A percentile compares a stretch with the other conserved stretches of the same genome.
These are phyloP conservation scores for Hypoxylon sp. DNA, from an alignment of 2,329 filamentous ascomycete species.

Conservation along the genomic window DNA sequence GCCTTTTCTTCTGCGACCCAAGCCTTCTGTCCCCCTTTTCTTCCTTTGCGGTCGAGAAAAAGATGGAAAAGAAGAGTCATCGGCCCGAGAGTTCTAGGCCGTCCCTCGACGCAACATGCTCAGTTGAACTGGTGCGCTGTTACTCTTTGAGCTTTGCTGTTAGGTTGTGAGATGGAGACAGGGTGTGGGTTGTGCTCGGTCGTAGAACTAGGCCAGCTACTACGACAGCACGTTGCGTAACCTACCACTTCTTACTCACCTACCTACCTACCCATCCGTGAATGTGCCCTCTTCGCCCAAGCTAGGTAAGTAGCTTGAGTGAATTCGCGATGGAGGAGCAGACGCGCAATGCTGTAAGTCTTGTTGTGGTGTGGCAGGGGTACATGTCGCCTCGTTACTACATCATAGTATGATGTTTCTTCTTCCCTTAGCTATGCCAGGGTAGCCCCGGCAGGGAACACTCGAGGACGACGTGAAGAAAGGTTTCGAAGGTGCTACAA, in stretches of 20 bases:
- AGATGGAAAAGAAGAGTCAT: no score
- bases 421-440: not conserved
- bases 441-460: no score
- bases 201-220: not conserved
- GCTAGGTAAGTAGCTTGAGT: not conserved
- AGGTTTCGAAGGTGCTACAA: conserved; percentile 23
- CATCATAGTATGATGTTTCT: not conserved
- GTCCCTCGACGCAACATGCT: conserved; percentile 2
- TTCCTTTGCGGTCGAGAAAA: not conserved
- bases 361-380: conserved; percentile 3
- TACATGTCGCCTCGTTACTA: not conserved
- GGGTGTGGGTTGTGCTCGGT: conserved; percentile 12
- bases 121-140: conserved; percentile 10
- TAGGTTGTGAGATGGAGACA: conserved; percentile 11
- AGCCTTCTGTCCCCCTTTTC: not conserved
- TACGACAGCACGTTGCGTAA: conserved; percentile 23
- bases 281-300: not conserved
- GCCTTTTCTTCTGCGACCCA: not conserved
- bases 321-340: not conserved
- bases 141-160: conserved; percentile 17
- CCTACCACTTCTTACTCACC: not conserved
- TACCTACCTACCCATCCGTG: no score
- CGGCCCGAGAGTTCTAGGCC: conserved; percentile 19
- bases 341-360: not conserved
- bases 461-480: conserved; percentile 11